A percentile compares a stretch with the other conserved stretches of the same genome.
Evolutionary conservation across 2,329 filamentous ascomycete species (phyloP).

Genomic region (Madurella fahalii): DNA sequence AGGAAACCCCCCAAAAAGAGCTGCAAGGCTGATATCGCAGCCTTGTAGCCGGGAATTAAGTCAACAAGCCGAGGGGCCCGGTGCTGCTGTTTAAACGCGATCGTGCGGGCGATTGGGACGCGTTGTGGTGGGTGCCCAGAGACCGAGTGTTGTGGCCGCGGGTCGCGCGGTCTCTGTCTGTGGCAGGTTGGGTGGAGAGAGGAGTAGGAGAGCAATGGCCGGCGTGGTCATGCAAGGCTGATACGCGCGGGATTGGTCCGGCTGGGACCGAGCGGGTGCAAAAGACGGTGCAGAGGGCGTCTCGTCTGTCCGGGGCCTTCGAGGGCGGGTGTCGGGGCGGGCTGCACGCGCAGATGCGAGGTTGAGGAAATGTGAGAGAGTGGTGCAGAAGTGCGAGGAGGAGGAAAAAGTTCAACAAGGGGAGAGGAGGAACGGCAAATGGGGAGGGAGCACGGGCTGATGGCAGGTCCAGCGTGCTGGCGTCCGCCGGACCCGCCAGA

Average conservation of each 20-base stretch:
- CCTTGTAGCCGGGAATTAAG: constrained; percentile 14
- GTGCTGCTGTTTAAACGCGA: constrained; percentile 8
- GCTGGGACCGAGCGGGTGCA: constrained; percentile 1
- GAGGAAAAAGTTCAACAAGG: constrained; percentile 32
- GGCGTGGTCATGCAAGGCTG: constrained; percentile 20
- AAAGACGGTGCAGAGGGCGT: constrained; percentile 9
- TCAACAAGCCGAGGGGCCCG: neutral
- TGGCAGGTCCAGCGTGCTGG: constrained; percentile 19
- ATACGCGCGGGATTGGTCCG: constrained; percentile 2
- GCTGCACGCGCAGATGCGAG: constrained; percentile 3
- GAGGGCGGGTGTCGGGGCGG: constrained; percentile 4
- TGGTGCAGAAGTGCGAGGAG: constrained; percentile 24
- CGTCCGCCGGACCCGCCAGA: constrained; percentile 24
- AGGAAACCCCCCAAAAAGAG: constrained; percentile 9
- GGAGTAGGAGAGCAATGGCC: constrained; percentile 4
- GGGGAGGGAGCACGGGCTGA: constrained; percentile 22
- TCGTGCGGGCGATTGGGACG: constrained; percentile 22
- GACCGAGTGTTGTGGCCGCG: constrained; percentile 22
- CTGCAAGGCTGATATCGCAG: constrained; percentile 25
- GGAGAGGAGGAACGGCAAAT: constrained; percentile 29
- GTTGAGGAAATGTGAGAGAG: constrained; percentile 9
- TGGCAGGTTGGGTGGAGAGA: constrained; percentile 21
- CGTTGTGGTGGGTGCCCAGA: constrained; percentile 21
- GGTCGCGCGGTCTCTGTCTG: constrained; percentile 22
- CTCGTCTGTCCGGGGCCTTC: neutral